Evolutionary conservation across 805 yeast genomes (phyloP).

Genomic region (Myxozyma melibiosi): DNA sequence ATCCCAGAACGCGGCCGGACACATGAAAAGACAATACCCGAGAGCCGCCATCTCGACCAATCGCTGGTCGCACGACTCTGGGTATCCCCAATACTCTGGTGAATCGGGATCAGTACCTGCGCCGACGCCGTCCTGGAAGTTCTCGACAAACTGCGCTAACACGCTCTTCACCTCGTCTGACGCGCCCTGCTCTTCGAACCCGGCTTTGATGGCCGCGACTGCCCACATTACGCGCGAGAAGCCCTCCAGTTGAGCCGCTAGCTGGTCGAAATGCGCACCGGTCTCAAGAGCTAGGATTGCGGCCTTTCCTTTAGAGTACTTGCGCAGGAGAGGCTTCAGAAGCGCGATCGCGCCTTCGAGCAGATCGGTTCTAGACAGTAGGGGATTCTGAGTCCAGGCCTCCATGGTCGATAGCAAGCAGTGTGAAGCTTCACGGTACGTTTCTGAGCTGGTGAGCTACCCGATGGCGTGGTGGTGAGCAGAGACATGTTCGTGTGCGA

Average conservation of each 20-base stretch:
- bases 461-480: too few species aligned
- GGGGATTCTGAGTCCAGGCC: slow-evolving; percentile 7
- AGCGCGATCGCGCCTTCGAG: slow-evolving; percentile 7
- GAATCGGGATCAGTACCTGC: slow-evolving; percentile 40
- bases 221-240: slow-evolving; percentile 43
- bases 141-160: slow-evolving; percentile 1
- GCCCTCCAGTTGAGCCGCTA: slow-evolving; percentile 40
- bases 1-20: slow-evolving; percentile 40
- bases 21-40: slow-evolving; percentile 38
- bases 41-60: slow-evolving; percentile 42
- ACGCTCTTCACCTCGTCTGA: not conserved
- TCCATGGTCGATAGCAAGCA: too few species aligned
- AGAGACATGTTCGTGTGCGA: not conserved
- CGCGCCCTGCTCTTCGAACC: slow-evolving; percentile 38
- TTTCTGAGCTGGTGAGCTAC: too few species aligned
- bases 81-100: slow-evolving; percentile 40
- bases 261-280: slow-evolving; percentile 38
- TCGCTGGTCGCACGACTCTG: slow-evolving; percentile 36
- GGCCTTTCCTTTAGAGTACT: slow-evolving; percentile 11
- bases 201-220: slow-evolving; percentile 38
- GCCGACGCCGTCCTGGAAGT: slow-evolving; percentile 37
- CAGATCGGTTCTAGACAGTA: slow-evolving; percentile 5
- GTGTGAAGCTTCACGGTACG: too few species aligned
- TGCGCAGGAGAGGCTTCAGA: slow-evolving; percentile 11
- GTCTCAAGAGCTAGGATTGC: slow-evolving; percentile 31